Evolutionary conservation across 495 filamentous ascomycete species (phyloP), one percentile per base, ranked within the genome.

Genomic region (Beverwykella pulmonaria): DNA sequence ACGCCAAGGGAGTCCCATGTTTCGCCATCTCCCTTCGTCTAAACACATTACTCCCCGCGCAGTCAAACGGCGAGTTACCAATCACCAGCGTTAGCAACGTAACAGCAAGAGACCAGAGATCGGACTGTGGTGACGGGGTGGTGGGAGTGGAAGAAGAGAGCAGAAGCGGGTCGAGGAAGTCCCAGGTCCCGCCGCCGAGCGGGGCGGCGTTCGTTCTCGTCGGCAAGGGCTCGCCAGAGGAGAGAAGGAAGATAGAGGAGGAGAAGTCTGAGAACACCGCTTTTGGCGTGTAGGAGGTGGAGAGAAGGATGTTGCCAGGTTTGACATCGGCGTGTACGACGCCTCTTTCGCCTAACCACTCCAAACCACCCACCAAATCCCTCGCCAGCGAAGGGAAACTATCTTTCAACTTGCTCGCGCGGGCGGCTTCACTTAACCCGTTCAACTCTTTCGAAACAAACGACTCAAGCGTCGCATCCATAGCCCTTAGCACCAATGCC

Each of bases 231-330:
- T 22, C n/a, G 6, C 5, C 14, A 32, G 39, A 10, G 22, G 27
- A 30, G 60, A 17, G 23, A 10, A 30, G n/a, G 2, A 67, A n/a
- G 25, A 25, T 17, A 0, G 86, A 81, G 30, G 86, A 86, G 1
- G 85, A 87, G 70, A 88, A 88, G 70, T 87, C 86, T 15, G 81
- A 81, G 53, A 82, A 83, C 0, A 87, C 75, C 0, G 84, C 81
- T n/a, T 49, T 65, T 32, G 70, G 59, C 54, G 17, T 48, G 52
- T 48, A 53, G 49, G 10, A 71, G 72, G 0, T 73, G 74, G 12
- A 2, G 8, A 85, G 73, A 10, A 86, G 77, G 27, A 86, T 74
- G 54, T 85, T 86, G 17, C 77, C 77, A 0, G 84, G 83, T 65
- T 86, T 86, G 74, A 86, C 80, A 69, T 86, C 84, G 0, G 81